Evolutionary conservation across 1,284 basidiomycete species (phyloP).

Genomic region (Sphaerobolus stellatus): DNA sequence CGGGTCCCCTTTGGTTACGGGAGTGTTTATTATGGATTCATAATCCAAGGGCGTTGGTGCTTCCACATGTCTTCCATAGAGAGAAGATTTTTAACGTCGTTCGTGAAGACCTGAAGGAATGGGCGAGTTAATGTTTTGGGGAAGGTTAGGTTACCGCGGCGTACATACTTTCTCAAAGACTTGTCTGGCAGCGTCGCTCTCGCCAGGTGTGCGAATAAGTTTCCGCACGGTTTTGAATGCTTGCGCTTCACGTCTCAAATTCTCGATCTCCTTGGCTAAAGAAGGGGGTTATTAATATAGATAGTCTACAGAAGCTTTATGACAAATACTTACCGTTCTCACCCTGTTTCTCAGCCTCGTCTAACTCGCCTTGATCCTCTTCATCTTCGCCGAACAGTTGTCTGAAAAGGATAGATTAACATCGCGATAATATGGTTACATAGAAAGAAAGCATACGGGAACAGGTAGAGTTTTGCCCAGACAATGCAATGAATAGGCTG

Average conservation of each 20-base stretch:
- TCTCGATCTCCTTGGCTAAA: conserved; percentile 86
- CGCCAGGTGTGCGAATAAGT: conserved; percentile 49
- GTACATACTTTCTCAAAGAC: conserved; percentile 81
- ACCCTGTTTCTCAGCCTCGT: conserved; percentile 83
- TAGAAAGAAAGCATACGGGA: conserved; percentile 64
- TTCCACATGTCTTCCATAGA: conserved; percentile 98
- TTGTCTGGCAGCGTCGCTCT: conserved; percentile 53
- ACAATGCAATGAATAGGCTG: conserved; percentile 99
- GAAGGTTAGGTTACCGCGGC: background rate
- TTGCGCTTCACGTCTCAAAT: conserved; percentile 83
- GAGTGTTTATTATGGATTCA: too few species aligned
- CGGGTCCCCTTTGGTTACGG: too few species aligned
- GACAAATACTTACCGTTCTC: conserved; percentile 67
- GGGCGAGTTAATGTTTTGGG: background rate
- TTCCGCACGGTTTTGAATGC: conserved; percentile 82
- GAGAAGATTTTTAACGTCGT: conserved; percentile 86
- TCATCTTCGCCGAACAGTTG: conserved; percentile 93
- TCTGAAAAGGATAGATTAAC: conserved; percentile 38
- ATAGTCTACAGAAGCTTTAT: background rate
- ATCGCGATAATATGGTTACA: background rate
- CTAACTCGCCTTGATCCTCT: conserved; percentile 72
- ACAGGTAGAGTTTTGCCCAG: conserved; percentile 98
- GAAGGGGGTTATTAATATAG: background rate
- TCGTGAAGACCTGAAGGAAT: conserved; percentile 71
- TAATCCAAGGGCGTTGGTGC: background rate